These are phyloP conservation scores for Plantago coronopus DNA, from an alignment of 305 asterid species.

Conservation along the genomic window DNA sequence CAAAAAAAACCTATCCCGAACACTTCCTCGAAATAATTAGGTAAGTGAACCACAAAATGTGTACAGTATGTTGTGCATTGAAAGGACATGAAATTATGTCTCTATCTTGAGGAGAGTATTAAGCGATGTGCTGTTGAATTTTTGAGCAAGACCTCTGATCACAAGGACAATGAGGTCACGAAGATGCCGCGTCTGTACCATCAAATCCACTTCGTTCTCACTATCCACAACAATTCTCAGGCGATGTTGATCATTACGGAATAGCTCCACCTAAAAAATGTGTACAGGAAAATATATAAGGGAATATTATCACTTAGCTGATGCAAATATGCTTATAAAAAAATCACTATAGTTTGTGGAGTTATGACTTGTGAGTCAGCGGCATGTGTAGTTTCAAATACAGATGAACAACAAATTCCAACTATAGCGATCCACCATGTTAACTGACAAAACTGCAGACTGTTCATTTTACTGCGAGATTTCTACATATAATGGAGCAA, in stretches of 20 bases:
- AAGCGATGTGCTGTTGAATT: conserved; percentile 94
- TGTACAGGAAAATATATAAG: background rate
- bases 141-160: conserved; percentile 87
- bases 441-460: too few relatives aligned
- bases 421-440: background rate
- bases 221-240: conserved; percentile 90
- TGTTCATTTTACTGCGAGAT: too few relatives aligned
- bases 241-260: conserved; percentile 89
- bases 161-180: conserved; percentile 93
- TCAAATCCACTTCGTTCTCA: conserved; percentile 87
- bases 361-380: too few relatives aligned
- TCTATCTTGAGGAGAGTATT: conserved; percentile 93
- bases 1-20: background rate
- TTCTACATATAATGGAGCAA: background rate
- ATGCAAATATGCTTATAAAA: background rate
- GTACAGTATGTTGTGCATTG: conserved; percentile 8
- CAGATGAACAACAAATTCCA: background rate
- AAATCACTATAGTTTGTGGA: too few relatives aligned
- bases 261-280: conserved; percentile 70
- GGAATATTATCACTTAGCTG: background rate
- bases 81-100: conserved; percentile 24
- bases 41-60: conserved; percentile 14
- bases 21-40: conserved; percentile 30
- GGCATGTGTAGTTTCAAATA: too few relatives aligned
- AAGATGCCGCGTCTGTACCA: conserved; percentile 93